Conservation (phyloP, 2,329 filamentous ascomycete species). For the Microascus cirrosus region DNA sequence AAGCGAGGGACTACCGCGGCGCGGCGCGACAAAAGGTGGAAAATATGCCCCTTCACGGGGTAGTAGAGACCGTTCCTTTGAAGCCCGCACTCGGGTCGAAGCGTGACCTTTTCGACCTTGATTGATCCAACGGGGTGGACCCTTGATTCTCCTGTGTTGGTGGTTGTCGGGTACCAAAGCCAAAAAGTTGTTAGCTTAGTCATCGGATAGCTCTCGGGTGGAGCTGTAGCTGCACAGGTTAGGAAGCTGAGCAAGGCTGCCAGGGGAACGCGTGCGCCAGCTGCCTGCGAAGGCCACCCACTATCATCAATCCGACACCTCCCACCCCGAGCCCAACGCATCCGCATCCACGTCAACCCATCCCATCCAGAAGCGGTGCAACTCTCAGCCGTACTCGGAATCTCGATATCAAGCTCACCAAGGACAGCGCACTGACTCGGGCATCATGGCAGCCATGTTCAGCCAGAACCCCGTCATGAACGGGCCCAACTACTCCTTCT, state of each 20-base stretch:
- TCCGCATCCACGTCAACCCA: background rate
- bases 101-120: background rate
- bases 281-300: background rate
- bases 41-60: background rate
- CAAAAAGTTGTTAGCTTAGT: background rate
- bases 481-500: constrained; percentile 59
- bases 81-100: background rate
- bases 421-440: background rate
- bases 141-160: background rate
- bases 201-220: background rate
- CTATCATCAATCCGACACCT: background rate
- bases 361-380: background rate
- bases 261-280: constrained; percentile 2
- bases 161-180: background rate
- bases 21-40: background rate
- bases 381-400: background rate
- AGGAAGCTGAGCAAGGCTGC: constrained; percentile 3
- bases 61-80: background rate
- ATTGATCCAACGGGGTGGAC: background rate
- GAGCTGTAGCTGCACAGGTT: background rate
- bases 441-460: constrained; percentile 55
- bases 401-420: background rate
- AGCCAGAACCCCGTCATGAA: constrained; percentile 60
- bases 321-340: background rate
- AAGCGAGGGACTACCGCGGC: background rate